Evolutionary conservation across 1,284 basidiomycete genomes (phyloP).

Genomic region (Rhodotorula sp.): DNA sequence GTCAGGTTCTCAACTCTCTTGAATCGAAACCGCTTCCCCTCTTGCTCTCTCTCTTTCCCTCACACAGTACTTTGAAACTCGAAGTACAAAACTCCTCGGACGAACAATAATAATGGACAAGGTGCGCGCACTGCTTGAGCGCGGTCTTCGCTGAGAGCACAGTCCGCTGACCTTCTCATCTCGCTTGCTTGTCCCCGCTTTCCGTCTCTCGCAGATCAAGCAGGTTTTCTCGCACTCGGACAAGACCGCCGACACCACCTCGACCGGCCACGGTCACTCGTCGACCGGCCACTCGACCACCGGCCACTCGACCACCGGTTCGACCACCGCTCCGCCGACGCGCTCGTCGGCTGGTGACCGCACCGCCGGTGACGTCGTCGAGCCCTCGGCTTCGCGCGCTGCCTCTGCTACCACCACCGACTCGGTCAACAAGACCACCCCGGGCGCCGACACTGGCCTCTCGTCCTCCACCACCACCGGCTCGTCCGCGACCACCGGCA

Average conservation of each 20-base stretch:
- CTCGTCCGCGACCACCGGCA: not conserved
- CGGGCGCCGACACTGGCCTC: not conserved
- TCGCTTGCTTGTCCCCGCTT: not conserved
- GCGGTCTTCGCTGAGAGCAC: not conserved
- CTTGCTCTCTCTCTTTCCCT: too few relatives aligned
- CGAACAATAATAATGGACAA: not conserved
- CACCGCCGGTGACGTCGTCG: not conserved
- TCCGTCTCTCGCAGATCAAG: conserved; percentile 2
- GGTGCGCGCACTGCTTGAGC: not conserved
- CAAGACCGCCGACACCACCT: not conserved
- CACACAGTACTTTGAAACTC: too few relatives aligned
- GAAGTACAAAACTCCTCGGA: too few relatives aligned
- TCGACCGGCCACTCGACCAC: not conserved
- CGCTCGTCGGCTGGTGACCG: conserved; percentile 7
- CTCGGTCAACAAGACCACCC: not conserved
- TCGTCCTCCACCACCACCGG: not conserved
- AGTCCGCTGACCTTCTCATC: conserved; percentile 1
- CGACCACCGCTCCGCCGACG: not conserved
- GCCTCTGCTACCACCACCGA: not conserved
- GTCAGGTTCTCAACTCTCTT: too few relatives aligned
- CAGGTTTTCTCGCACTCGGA: conserved; percentile 31
- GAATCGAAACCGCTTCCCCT: too few relatives aligned
- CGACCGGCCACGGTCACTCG: too few relatives aligned
- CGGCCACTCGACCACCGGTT: not conserved
- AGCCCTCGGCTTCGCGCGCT: not conserved